These are phyloP conservation scores for Albophoma yamanashiensis DNA, from an alignment of 2,329 filamentous ascomycete genomes.

Conservation along the genomic window DNA sequence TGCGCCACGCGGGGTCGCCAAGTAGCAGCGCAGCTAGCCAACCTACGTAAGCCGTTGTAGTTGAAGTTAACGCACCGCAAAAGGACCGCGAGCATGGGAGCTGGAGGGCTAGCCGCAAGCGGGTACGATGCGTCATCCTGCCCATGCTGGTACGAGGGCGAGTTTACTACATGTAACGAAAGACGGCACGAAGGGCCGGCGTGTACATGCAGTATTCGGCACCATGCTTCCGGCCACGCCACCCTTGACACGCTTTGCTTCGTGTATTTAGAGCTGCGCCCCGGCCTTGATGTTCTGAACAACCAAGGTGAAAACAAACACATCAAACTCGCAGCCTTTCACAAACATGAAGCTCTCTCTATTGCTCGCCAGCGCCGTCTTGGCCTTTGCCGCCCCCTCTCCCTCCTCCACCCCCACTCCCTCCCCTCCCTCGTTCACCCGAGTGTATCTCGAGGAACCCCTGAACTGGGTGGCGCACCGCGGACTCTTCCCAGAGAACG, in stretches of 20 bases:
- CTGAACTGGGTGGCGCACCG: neutral
- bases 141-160: neutral
- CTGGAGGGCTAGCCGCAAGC: neutral
- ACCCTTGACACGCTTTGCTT: too few species aligned
- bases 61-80: neutral
- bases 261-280: neutral
- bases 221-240: neutral
- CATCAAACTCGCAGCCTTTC: neutral
- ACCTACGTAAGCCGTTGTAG: too few species aligned
- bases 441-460: neutral
- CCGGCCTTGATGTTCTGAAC: neutral
- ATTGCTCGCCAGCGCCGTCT: neutral
- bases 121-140: neutral
- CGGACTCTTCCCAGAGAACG: neutral
- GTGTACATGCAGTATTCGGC: neutral
- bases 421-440: too few species aligned
- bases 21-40: too few species aligned
- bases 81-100: neutral
- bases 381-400: neutral
- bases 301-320: neutral
- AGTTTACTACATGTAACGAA: neutral
- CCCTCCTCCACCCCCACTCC: too few species aligned
- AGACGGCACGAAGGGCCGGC: too few species aligned
- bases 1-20: neutral
- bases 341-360: neutral